These are phyloP conservation scores for Malassezia sp. DNA, from an alignment of 1,284 basidiomycete genomes.

Conservation along the genomic window DNA sequence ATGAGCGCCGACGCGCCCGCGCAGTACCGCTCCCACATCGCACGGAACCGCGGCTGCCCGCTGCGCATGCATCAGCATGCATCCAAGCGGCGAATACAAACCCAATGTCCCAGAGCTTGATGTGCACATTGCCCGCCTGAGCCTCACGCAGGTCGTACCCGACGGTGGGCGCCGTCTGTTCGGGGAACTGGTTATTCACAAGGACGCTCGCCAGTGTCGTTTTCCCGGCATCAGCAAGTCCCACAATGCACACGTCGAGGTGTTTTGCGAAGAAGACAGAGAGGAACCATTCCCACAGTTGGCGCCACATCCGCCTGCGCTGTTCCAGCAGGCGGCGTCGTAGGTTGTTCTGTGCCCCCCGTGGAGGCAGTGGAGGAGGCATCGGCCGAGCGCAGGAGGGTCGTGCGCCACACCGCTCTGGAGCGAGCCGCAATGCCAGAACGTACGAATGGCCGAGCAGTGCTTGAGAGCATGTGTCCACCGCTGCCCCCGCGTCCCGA, in stretches of 20 bases:
- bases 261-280: constrained; percentile 71
- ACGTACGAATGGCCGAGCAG: too few species aligned
- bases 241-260: constrained; percentile 84
- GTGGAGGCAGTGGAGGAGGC: too few species aligned
- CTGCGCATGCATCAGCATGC: constrained; percentile 9
- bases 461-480: too few species aligned
- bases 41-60: constrained; percentile 84
- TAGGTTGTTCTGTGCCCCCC: too few species aligned
- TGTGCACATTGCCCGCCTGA: constrained; percentile 72
- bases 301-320: too few species aligned
- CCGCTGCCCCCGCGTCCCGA: too few species aligned
- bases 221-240: constrained; percentile 86
- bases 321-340: too few species aligned
- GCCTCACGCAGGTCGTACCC: constrained; percentile 72
- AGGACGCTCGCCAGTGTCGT: constrained; percentile 83
- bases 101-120: constrained; percentile 92
- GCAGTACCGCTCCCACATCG: constrained; percentile 83
- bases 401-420: too few species aligned
- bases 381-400: too few species aligned
- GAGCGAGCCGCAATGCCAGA: too few species aligned
- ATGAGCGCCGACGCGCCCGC: constrained; percentile 86
- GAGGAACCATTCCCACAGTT: constrained; percentile 40
- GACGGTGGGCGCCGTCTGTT: constrained; percentile 85
- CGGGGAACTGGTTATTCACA: constrained; percentile 65
- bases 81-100: constrained; percentile 30